Base-by-base conservation (phyloP, 2,329 filamentous ascomycete genomes). In the Tolypocladium paradoxum region DNA sequence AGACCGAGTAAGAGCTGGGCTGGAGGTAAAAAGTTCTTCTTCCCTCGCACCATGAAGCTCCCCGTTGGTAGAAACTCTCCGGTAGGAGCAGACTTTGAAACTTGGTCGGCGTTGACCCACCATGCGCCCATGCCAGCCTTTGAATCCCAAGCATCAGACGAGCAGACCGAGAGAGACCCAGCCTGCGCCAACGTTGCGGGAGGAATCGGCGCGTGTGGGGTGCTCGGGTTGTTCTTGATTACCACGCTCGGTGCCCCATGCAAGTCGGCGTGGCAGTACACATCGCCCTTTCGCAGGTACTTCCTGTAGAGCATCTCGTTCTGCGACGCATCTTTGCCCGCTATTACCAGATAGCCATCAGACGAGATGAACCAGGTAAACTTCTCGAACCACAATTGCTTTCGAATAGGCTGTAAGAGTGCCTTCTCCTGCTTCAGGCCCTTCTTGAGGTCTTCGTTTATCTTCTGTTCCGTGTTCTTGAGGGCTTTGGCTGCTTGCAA, bases 121-220 rank as follows among this genome's bases (percentile, higher is more conserved):
- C 89, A 99, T 9, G 92, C 91, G 20, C 88, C 86, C 88, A 97
- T 95, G 18, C 90, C 83, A 9, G 92, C 92, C 68, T 99, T 99
- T 1, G 88, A 92, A 56, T 97, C 93, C 93, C 93, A 99, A 0
- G 92, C 93, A 53, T 77, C 85, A 1, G 90, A 96, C 9, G 88
- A 87, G 57, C 88, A 89, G 6, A 99, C 87, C 0, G 87, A 84
- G 33, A 96, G 72, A 46, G 85, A 85, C 0, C 93, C 93, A 4
- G 93, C 93, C 71, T 99, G 93, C 0, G 89, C 87, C 3, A 99
- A 72, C 0, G 93, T 97, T 2, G 89, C 88, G 0, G 93, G 93
- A 3, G 93, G 90, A 29, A 99, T 92, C 0, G 91, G 90, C 1
- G 88, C 88, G 67, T 95, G 86, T 0, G 87, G 82, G 0, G 82